These are phyloP conservation scores for Dendrobium catenatum DNA, from an alignment of 106 monocot species.

Conservation along the genomic window DNA sequence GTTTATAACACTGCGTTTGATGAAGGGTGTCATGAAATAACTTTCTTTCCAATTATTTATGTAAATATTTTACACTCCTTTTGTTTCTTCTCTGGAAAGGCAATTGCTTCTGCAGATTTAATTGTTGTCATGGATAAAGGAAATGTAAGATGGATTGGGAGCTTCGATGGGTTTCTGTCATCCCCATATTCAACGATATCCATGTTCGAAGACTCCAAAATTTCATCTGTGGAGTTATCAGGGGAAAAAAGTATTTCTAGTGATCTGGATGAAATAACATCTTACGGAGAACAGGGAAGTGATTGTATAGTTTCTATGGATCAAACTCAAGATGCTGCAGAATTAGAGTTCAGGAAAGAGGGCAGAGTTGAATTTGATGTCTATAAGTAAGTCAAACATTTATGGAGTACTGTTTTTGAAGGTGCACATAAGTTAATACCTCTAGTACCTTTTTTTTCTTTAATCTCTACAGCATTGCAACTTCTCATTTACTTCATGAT, in stretches of 20 bases:
- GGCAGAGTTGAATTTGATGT: slow-evolving; percentile 70
- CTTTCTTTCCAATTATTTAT: not conserved
- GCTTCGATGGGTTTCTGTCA: slow-evolving; percentile 28
- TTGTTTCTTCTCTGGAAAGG: slow-evolving; percentile 37
- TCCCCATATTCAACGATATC: slow-evolving; percentile 46
- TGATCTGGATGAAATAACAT: slow-evolving; percentile 20
- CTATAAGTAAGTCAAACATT: slow-evolving; percentile 66
- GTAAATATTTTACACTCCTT: not conserved
- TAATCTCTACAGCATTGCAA: not conserved
- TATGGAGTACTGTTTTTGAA: not conserved
- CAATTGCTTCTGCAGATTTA: slow-evolving; percentile 82
- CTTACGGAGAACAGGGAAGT: slow-evolving; percentile 9
- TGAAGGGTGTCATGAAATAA: not conserved
- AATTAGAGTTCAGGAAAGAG: slow-evolving; percentile 62
- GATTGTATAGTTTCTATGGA: slow-evolving; percentile 28
- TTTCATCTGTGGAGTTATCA: slow-evolving; percentile 10
- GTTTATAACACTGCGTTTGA: not conserved
- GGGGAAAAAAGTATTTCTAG: slow-evolving; percentile 13
- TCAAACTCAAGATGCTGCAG: slow-evolving; percentile 27
- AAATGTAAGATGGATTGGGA: slow-evolving; percentile 71
- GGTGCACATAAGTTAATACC: not conserved
- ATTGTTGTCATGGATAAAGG: slow-evolving; percentile 87
- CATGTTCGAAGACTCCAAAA: slow-evolving; percentile 20
- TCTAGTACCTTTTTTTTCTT: not conserved
- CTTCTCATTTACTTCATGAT: not conserved